phyloP scores from a whole-genome alignment of 257 asterid genomes.

The Coffea eugenioides region DNA sequence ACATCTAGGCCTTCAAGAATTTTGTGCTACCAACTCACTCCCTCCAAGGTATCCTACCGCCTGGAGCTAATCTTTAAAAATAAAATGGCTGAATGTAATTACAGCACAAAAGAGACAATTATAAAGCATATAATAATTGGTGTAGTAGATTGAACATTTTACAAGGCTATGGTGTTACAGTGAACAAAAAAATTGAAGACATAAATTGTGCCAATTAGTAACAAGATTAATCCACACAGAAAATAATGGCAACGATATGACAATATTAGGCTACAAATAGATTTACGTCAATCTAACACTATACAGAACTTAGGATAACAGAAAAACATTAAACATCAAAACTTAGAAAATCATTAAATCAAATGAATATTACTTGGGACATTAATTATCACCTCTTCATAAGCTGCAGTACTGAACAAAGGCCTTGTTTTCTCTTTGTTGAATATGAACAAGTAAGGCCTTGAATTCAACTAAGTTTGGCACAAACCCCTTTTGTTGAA shows the following conservation, averaged over 20 bases:
- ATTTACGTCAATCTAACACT: not conserved
- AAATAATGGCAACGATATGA: not conserved
- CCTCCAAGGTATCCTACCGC: not conserved
- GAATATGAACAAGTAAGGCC: not conserved
- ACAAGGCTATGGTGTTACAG: not conserved
- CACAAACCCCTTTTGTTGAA: not conserved
- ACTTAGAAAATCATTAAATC: not conserved
- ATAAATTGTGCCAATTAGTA: not conserved
- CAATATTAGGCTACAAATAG: not conserved
- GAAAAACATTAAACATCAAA: not conserved
- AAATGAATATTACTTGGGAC: not conserved
- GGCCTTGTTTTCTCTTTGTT: not conserved
- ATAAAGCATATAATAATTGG: not conserved
- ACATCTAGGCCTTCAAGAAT: not conserved
- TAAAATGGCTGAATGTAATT: not conserved
- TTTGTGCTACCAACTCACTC: not conserved
- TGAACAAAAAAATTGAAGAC: not conserved
- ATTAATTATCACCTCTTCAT: slow-evolving; percentile 1
- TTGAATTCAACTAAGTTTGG: slow-evolving; percentile 3
- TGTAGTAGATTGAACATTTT: not conserved
- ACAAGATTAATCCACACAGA: not conserved
- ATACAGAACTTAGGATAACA: not conserved
- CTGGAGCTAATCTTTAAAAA: not conserved
- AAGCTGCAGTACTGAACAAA: not conserved
- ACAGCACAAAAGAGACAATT: not conserved